Conservation (phyloP, 2,329 filamentous ascomycete species). For the Simplicillium sp. region DNA sequence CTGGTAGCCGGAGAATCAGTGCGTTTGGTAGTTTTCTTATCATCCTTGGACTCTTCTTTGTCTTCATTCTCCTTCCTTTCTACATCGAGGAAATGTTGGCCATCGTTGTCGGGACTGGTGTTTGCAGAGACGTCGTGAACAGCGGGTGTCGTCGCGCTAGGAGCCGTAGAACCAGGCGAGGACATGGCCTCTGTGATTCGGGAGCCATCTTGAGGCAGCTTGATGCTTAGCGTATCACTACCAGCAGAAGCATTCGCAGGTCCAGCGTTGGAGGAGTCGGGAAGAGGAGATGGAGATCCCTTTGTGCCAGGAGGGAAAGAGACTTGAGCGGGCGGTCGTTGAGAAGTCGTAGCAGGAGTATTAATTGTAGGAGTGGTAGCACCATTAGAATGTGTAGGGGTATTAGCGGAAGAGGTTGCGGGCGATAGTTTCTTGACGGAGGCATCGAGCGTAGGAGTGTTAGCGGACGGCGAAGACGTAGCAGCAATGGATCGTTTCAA, state of each 20-base stretch:
- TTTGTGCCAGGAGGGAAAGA: constrained; percentile 22
- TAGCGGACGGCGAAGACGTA: constrained; percentile 6
- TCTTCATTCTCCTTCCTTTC: constrained; percentile 35
- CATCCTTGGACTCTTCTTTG: constrained; percentile 21
- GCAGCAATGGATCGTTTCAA: constrained; percentile 26
- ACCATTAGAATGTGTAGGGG: background rate
- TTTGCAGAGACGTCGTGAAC: constrained; percentile 60
- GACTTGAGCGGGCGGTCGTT: constrained; percentile 13
- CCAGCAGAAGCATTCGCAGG: background rate
- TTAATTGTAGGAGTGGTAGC: constrained; percentile 1
- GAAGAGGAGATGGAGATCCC: constrained; percentile 11
- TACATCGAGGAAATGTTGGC: constrained; percentile 40
- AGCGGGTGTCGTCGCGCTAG: constrained; percentile 64
- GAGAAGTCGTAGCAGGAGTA: background rate
- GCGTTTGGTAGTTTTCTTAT: constrained; percentile 10
- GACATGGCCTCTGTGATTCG: constrained; percentile 36
- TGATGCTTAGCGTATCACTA: constrained; percentile 17
- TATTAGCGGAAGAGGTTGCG: constrained; percentile 8
- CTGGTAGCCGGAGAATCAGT: constrained; percentile 2
- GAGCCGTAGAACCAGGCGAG: constrained; percentile 57
- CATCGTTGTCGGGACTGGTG: constrained; percentile 65
- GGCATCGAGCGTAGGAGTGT: background rate
- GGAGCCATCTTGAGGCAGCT: constrained; percentile 22
- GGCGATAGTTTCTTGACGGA: constrained; percentile 7
- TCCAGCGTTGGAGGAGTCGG: constrained; percentile 1